Conservation (phyloP, 371 early-diverging fungal genomes). For the Mortierella sp. region DNA sequence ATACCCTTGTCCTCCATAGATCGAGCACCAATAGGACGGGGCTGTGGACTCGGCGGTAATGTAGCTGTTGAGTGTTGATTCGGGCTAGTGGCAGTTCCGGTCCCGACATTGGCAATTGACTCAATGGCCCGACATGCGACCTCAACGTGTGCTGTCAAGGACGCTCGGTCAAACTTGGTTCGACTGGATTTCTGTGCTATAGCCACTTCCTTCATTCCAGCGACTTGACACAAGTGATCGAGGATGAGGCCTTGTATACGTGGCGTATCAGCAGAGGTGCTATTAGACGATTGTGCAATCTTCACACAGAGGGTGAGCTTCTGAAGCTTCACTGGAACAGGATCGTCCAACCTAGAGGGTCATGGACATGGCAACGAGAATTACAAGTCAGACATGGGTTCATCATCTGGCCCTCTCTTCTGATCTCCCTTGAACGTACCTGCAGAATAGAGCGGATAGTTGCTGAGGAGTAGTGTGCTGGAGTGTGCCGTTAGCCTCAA, state of each 20-base stretch:
- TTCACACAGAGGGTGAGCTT: constrained; percentile 17
- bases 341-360: constrained; percentile 22
- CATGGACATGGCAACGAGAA: too few species aligned
- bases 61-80: too few species aligned
- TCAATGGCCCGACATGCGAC: constrained; percentile 19
- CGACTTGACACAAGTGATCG: constrained; percentile 27
- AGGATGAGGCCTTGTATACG: constrained; percentile 8
- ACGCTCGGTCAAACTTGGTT: constrained; percentile 11
- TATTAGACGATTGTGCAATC: constrained; percentile 19
- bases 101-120: constrained; percentile 22
- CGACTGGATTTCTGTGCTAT: constrained; percentile 7
- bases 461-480: constrained; percentile 4
- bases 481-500: constrained; percentile 18
- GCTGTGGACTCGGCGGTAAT: too few species aligned
- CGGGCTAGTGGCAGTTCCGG: too few species aligned
- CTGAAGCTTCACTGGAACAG: constrained; percentile 18
- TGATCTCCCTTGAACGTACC: constrained; percentile 12
- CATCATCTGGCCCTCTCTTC: neutral
- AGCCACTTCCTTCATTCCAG: constrained; percentile 16
- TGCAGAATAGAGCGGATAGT: constrained; percentile 20
- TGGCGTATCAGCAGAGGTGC: too few species aligned
- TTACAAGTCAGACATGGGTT: too few species aligned
- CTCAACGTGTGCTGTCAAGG: constrained; percentile 7
- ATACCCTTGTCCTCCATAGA: neutral
- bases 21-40: too few species aligned